These are phyloP conservation scores for Fraxinus nigra DNA, from an alignment of 305 asterid species.

Conservation along the genomic window DNA sequence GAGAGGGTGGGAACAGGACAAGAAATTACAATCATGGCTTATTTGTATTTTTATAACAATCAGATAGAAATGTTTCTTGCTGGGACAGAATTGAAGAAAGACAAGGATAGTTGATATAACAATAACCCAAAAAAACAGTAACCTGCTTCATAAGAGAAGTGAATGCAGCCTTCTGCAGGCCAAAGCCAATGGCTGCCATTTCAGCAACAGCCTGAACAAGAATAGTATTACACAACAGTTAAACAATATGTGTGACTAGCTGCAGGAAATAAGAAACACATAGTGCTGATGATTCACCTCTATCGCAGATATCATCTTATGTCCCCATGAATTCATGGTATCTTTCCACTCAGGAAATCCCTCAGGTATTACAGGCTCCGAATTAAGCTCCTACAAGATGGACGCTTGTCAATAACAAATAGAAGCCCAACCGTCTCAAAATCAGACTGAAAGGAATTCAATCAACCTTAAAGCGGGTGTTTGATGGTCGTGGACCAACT, in stretches of 20 bases:
- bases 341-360: conserved; percentile 90
- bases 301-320: conserved; percentile 84
- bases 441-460: background rate
- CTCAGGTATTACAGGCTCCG: conserved; percentile 95
- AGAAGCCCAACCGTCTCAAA: conserved; percentile 21
- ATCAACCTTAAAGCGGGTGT: conserved; percentile 74
- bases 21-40: conserved; percentile 1
- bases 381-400: conserved; percentile 68
- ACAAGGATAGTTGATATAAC: background rate
- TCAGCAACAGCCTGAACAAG: conserved; percentile 81
- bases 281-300: conserved; percentile 48
- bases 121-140: conserved; percentile 4
- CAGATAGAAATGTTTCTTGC: conserved; percentile 6
- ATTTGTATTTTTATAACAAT: background rate
- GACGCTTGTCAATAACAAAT: conserved; percentile 19
- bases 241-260: conserved; percentile 10
- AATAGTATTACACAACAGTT: conserved; percentile 16
- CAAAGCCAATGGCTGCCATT: conserved; percentile 98
- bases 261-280: conserved; percentile 12
- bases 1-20: background rate
- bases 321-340: conserved; percentile 94
- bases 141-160: conserved; percentile 98
- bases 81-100: conserved; percentile 21
- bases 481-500: conserved; percentile 77
- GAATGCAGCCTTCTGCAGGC: conserved; percentile 86